Percentiles rank a stretch among this genome's conserved stretches.
Conservation (phyloP, 108 stramenopile species). For the Epithemia pelagica region DNA sequence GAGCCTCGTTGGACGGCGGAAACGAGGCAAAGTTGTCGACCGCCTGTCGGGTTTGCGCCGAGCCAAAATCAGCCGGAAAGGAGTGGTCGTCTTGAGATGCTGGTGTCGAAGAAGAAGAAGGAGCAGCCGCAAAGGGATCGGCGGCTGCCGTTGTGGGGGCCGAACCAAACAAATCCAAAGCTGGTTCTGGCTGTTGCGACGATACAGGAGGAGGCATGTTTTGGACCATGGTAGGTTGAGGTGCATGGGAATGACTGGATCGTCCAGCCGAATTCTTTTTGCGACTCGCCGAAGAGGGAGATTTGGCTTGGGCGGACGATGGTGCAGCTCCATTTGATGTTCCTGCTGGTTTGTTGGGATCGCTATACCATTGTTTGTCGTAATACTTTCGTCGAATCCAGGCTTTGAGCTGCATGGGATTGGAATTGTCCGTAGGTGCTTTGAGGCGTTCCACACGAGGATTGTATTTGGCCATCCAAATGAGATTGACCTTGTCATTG, state of each 20-base stretch:
- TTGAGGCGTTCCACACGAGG: constrained; percentile 33
- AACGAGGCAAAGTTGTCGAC: constrained; percentile 21
- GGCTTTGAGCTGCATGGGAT: constrained; percentile 45
- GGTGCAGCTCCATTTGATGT: not conserved
- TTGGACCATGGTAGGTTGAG: constrained; percentile 6
- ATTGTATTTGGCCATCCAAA: constrained; percentile 61
- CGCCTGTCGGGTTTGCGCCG: constrained; percentile 3
- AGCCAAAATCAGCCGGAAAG: constrained; percentile 34
- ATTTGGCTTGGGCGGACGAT: not conserved
- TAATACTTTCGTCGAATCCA: constrained; percentile 76
- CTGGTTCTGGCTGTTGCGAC: not conserved
- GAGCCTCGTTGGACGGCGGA: not conserved
- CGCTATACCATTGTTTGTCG: constrained; percentile 52
- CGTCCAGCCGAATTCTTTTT: not conserved
- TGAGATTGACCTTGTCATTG: constrained; percentile 66
- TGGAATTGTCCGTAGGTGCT: constrained; percentile 48
- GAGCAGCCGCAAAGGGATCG: constrained; percentile 23
- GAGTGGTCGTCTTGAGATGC: not conserved
- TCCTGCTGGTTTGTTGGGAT: not conserved
- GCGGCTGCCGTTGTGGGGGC: not conserved
- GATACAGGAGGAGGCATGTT: not conserved
- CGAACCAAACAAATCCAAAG: not conserved
- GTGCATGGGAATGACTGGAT: not conserved
- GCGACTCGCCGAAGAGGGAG: too few species aligned
- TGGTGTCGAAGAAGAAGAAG: constrained; percentile 10